These are phyloP conservation scores for Hypoxylon sp. DNA, from an alignment of 2,329 filamentous ascomycete genomes.

Conservation along the genomic window DNA sequence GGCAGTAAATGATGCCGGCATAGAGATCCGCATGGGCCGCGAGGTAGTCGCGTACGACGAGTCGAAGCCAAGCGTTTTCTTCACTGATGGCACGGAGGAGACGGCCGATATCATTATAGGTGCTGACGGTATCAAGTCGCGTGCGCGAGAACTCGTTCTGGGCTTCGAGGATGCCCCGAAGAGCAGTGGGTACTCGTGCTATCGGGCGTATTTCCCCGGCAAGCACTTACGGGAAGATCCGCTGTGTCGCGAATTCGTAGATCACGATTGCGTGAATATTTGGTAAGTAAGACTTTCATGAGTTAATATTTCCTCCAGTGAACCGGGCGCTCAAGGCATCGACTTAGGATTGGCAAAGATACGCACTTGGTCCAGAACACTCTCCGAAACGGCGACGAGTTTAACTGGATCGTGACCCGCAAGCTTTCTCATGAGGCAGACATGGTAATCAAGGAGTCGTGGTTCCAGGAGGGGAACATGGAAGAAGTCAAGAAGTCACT, in stretches of 20 bases:
- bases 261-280: constrained; percentile 62
- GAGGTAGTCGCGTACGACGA: constrained; percentile 60
- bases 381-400: constrained; percentile 60
- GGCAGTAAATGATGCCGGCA: constrained; percentile 58
- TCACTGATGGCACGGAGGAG: constrained; percentile 57
- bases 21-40: constrained; percentile 59
- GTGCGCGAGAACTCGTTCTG: constrained; percentile 65
- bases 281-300: constrained; percentile 49
- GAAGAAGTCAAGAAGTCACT: constrained; percentile 58
- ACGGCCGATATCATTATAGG: constrained; percentile 66
- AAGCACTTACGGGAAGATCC: constrained; percentile 56
- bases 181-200: constrained; percentile 68
- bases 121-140: constrained; percentile 66
- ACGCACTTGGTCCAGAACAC: constrained; percentile 63
- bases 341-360: constrained; percentile 59
- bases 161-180: constrained; percentile 68
- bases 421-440: constrained; percentile 60
- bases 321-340: background rate
- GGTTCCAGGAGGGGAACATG: constrained; percentile 65
- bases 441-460: constrained; percentile 63
- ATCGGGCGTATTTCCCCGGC: constrained; percentile 63
- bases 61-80: constrained; percentile 53
- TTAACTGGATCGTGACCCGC: constrained; percentile 65
- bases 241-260: constrained; percentile 59
- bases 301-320: too few relatives aligned